Conservation (phyloP, 805 yeast genomes). For the Candida gorgasii region DNA sequence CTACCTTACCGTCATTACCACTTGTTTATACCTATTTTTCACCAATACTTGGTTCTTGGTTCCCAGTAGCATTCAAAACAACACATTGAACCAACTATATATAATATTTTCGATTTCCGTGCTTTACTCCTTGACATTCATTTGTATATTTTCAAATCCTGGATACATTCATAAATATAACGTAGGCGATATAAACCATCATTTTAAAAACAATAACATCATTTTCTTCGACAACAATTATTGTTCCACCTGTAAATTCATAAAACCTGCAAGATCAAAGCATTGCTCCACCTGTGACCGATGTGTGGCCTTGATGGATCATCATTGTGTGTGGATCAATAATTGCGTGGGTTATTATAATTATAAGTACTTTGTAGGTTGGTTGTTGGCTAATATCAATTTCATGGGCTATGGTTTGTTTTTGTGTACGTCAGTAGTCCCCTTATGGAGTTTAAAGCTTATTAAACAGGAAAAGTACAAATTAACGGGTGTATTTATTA, state of each 20-base stretch:
- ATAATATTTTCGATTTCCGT: slow-evolving; percentile 32
- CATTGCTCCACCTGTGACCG: slow-evolving; percentile 62
- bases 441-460: slow-evolving; percentile 11
- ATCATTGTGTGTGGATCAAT: slow-evolving; percentile 67
- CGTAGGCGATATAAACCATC: slow-evolving; percentile 11
- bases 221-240: slow-evolving; percentile 49
- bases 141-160: slow-evolving; percentile 45
- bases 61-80: slow-evolving; percentile 11
- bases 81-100: slow-evolving; percentile 17
- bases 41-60: slow-evolving; percentile 23
- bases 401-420: slow-evolving; percentile 43
- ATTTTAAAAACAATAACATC: slow-evolving; percentile 47
- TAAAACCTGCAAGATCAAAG: slow-evolving; percentile 62
- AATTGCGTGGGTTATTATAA: slow-evolving; percentile 75
- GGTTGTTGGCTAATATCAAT: slow-evolving; percentile 49
- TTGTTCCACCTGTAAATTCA: slow-evolving; percentile 49
- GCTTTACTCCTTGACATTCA: slow-evolving; percentile 35
- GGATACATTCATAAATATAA: slow-evolving; percentile 31
- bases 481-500: slow-evolving; percentile 42
- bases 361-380: slow-evolving; percentile 58
- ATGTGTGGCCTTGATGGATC: slow-evolving; percentile 54
- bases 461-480: slow-evolving; percentile 31
- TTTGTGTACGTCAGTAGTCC: slow-evolving; percentile 29
- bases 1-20: slow-evolving; percentile 37
- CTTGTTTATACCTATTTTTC: slow-evolving; percentile 35